Conservation (phyloP, 164 flowering plant genomes). For the Warburgia ugandensis region DNA sequence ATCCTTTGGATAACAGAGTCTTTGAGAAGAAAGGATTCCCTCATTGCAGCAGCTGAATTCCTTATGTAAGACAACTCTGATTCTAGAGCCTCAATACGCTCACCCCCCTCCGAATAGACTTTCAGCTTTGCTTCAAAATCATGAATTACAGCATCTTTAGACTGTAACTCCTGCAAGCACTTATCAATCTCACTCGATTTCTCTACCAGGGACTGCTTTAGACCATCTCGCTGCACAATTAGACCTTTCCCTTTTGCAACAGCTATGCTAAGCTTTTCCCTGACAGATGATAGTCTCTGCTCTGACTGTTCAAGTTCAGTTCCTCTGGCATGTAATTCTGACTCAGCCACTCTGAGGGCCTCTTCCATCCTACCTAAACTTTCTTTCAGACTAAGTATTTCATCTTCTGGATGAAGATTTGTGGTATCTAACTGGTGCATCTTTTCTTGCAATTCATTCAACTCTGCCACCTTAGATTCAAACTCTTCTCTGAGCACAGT, state of each 20-base stretch:
- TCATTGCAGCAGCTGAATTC: slow-evolving; percentile 79
- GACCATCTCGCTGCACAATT: slow-evolving; percentile 78
- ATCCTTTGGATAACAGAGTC: slow-evolving; percentile 93
- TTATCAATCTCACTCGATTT: slow-evolving; percentile 64
- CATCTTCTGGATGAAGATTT: slow-evolving; percentile 43
- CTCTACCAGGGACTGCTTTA: slow-evolving; percentile 75
- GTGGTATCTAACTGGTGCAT: slow-evolving; percentile 32
- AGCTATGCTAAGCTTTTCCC: slow-evolving; percentile 95
- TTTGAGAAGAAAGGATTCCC: slow-evolving; percentile 92
- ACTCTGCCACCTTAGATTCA: slow-evolving; percentile 30
- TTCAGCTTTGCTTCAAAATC: slow-evolving; percentile 68
- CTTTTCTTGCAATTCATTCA: slow-evolving; percentile 39
- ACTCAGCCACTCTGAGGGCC: slow-evolving; percentile 24
- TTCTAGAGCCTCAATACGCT: slow-evolving; percentile 95
- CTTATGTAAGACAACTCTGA: slow-evolving; percentile 98
- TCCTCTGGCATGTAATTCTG: slow-evolving; percentile 48
- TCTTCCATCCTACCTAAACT: slow-evolving; percentile 43
- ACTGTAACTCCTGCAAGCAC: slow-evolving; percentile 63
- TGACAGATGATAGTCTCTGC: slow-evolving; percentile 70
- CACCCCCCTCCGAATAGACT: slow-evolving; percentile 83
- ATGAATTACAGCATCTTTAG: slow-evolving; percentile 50
- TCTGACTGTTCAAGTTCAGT: slow-evolving; percentile 85
- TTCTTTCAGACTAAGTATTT: slow-evolving; percentile 44
- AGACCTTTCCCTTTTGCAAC: slow-evolving; percentile 96
- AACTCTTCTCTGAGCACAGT: slow-evolving; percentile 27